A percentile compares a stretch with the other conserved stretches of the same genome.
Evolutionary conservation across 148 eudicot species (phyloP).

Genomic region (Oxyria digyna): DNA sequence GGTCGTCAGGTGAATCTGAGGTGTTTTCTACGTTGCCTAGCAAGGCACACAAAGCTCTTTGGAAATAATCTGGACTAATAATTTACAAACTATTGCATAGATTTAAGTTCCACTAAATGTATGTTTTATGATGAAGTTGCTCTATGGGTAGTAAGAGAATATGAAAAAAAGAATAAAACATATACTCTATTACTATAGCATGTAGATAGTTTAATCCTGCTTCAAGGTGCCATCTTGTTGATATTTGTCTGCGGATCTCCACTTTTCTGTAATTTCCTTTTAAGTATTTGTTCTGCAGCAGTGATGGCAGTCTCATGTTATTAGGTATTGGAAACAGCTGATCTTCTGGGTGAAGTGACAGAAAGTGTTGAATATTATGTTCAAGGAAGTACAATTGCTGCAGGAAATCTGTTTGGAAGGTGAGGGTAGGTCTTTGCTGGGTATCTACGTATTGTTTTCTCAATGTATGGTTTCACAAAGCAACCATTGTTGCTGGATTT

Average conservation of each 20-base stretch:
- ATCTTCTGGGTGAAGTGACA: constrained; percentile 88
- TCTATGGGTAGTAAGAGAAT: neutral
- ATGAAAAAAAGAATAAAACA: neutral
- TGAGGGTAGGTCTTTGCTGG: constrained; percentile 11
- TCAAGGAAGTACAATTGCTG: constrained; percentile 91
- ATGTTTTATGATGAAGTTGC: neutral
- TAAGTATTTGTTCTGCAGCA: neutral
- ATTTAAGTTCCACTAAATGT: neutral
- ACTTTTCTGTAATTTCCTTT: neutral
- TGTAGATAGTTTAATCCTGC: neutral
- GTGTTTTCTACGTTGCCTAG: neutral
- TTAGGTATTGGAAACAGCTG: constrained; percentile 88
- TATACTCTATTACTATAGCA: neutral
- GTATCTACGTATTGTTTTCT: neutral
- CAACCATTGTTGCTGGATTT: neutral
- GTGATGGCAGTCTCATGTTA: constrained; percentile 6
- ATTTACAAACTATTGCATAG: neutral
- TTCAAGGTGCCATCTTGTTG: neutral
- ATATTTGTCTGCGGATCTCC: neutral
- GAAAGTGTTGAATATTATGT: constrained; percentile 92
- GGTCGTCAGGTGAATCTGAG: neutral
- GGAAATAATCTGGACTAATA: neutral
- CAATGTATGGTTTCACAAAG: neutral
- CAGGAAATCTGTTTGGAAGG: constrained; percentile 97
- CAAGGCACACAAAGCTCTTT: neutral